These are phyloP conservation scores for Cercospora sp. DNA, from an alignment of 2,329 filamentous ascomycete species.

Conservation along the genomic window DNA sequence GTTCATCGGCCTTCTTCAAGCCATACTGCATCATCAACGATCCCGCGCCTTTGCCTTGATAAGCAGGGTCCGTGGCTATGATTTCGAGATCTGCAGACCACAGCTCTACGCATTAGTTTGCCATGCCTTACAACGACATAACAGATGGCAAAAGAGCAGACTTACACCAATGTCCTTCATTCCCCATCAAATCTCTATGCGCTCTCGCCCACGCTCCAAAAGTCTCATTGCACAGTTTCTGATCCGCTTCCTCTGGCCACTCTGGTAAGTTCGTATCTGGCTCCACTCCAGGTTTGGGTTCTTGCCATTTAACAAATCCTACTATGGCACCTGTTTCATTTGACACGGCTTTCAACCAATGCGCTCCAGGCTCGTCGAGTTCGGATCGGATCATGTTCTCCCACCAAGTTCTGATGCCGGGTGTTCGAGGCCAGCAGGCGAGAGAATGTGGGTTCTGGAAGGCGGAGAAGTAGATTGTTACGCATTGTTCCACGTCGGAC, in stretches of 20 bases:
- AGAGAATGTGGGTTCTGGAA: conserved; percentile 36
- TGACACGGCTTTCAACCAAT: conserved; percentile 33
- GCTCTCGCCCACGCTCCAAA: conserved; percentile 33
- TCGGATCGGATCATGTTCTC: conserved; percentile 30
- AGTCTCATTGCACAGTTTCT: conserved; percentile 29
- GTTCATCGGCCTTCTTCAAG: conserved; percentile 40
- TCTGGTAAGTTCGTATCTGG: conserved; percentile 26
- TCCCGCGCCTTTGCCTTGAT: conserved; percentile 43
- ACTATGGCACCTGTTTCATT: conserved; percentile 21
- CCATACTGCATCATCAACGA: conserved; percentile 42
- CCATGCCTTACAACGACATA: neutral
- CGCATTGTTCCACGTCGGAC: conserved; percentile 25
- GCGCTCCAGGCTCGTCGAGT: conserved; percentile 26
- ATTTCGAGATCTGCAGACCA: conserved; percentile 33
- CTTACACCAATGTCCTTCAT: conserved; percentile 34
- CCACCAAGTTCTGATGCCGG: conserved; percentile 30
- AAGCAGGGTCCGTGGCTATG: conserved; percentile 40
- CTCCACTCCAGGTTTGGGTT: conserved; percentile 25
- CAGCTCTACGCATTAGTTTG: neutral
- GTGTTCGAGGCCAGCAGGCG: conserved; percentile 32
- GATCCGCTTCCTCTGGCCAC: conserved; percentile 33
- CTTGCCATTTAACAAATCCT: conserved; percentile 32
- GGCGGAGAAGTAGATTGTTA: conserved; percentile 33
- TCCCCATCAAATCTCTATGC: conserved; percentile 31
- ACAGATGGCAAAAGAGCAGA: neutral